Base-by-base conservation (phyloP, 352 stramenopile genomes). In the Globisporangium solare region DNA sequence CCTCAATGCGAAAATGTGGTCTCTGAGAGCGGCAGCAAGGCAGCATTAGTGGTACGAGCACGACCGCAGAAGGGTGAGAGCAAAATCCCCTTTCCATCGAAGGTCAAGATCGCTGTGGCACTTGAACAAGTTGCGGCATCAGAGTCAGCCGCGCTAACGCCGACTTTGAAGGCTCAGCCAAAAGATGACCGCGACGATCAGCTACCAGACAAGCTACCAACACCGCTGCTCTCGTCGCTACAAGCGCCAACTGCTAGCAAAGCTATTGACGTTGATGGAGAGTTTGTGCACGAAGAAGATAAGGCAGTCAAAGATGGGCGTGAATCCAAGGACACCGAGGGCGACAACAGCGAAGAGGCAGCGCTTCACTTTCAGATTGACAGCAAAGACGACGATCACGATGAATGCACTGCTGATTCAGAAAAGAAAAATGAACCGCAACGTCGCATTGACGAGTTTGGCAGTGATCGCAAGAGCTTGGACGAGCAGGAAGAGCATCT, bases 51-150 rank as follows among this genome's bases (percentile, higher is more conserved):
- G 27, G 15, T 59, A 12, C 65, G 66, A 0, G 58, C 69, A 22
- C 66, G 69, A 31, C 63, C 64, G 7, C 18, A 31, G 15, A 43
- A 63, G 53, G 63, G 69, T 17, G 58, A 65, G 46, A 72, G 59
- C 48, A 76, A 76, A 52, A 76, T 76, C 6, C 69, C 66, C 22
- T 61, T 67, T 48, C 69, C 63, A 31, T 39, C 58, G 7, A 61
- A 51, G 22, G 12, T 47, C 39, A 43, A 15, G 4, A 32, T 8
- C 6, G 11, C 35, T 18, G 17, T 17, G 12, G 7, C 43, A 6
- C 35, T 3, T 27, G 5, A 35, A 35, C 27, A 35, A 35, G 27
- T 7, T 35, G 7, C 27, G 7, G 27, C 45, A 40, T 2, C 31
- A 31, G 39, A 13, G 17, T 31, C 15, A 39, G 35, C 21, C 12